Base-by-base conservation (phyloP, 1,284 basidiomycete species). In the Athelia sp. region DNA sequence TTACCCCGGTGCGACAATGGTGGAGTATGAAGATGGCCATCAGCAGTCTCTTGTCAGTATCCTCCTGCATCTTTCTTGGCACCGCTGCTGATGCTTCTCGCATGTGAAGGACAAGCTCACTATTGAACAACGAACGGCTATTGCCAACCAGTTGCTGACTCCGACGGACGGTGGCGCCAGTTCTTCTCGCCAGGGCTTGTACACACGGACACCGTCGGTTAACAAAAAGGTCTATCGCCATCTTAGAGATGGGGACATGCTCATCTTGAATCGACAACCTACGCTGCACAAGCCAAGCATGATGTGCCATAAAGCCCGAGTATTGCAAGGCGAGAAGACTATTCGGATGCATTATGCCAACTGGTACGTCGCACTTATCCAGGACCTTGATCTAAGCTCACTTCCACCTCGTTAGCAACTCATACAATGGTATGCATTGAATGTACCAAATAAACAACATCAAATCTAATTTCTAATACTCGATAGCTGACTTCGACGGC, bases 311-410 rank as follows among this genome's bases (percentile, higher is more conserved):
- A 89, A 84, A 58, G 97, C 96, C 21, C 87, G 88, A 54, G 90
- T 99, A 15, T 70, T 99, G 54, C 82, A 86, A 53, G 97, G 96
- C 44, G 97, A 99, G 71, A 98, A 98, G 76, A 99, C 97, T 1
- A 99, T 99, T 67, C 84, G 97, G 26, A 98, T 99, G 96, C 97
- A 99, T 74, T 99, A 99, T 64, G 97, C 97, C 45, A 99, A 99
- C 65, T 99, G 97, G 90, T 92, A 51, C 54, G 84, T 70, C 38
- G 51, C 34, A 2, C 46, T 24, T 43, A 46, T 47, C 24, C 42
- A 18, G 26, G 17, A n/a, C 18, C 23, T 21, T 48, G 15, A 19
- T 47, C 49, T 57, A 3, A 55, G 42, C 44, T 50, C 29, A 50
- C 48, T 24, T 55, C 22, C 19, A 40, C 45, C 46, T 35, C 36